Evolutionary conservation across 805 yeast genomes (phyloP).

Genomic region (Maudiozyma turicensis): DNA sequence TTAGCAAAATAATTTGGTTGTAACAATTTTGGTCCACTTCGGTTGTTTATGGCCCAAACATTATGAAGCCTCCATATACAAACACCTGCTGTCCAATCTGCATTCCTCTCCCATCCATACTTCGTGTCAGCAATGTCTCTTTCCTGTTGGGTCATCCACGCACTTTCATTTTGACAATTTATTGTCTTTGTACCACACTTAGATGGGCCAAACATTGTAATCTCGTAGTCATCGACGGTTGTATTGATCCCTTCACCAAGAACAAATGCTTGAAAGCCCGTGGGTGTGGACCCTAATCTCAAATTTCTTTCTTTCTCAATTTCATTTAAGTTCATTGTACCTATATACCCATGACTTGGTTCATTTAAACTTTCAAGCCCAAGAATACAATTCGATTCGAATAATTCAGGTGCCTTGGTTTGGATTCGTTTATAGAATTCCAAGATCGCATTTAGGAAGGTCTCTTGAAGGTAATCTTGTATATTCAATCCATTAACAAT

Average conservation of each 20-base stretch:
- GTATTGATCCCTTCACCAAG: slow-evolving; percentile 72
- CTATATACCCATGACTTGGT: slow-evolving; percentile 70
- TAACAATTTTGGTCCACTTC: slow-evolving; percentile 27
- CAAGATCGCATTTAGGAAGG: slow-evolving; percentile 46
- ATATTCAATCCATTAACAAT: slow-evolving; percentile 62
- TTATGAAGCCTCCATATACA: slow-evolving; percentile 78
- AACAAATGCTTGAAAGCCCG: slow-evolving; percentile 61
- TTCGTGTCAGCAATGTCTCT: slow-evolving; percentile 38
- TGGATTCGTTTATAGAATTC: slow-evolving; percentile 36
- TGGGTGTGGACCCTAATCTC: slow-evolving; percentile 73
- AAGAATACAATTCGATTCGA: slow-evolving; percentile 35
- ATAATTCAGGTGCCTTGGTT: slow-evolving; percentile 35
- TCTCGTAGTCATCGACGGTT: slow-evolving; percentile 58
- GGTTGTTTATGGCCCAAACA: slow-evolving; percentile 53
- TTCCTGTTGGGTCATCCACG: slow-evolving; percentile 55
- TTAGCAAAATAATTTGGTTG: slow-evolving; percentile 43
- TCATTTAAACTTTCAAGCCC: slow-evolving; percentile 84
- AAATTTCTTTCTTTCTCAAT: slow-evolving; percentile 57
- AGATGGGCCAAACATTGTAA: slow-evolving; percentile 69
- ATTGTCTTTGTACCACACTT: slow-evolving; percentile 46
- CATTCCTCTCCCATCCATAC: slow-evolving; percentile 61
- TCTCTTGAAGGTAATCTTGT: slow-evolving; percentile 65
- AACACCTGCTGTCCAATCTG: slow-evolving; percentile 58
- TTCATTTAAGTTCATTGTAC: slow-evolving; percentile 42
- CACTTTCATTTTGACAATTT: slow-evolving; percentile 56